Percentiles rank a stretch among this genome's conserved stretches.
These are phyloP conservation scores for Postia placenta DNA, from an alignment of 768 basidiomycete genomes.

Conservation along the genomic window DNA sequence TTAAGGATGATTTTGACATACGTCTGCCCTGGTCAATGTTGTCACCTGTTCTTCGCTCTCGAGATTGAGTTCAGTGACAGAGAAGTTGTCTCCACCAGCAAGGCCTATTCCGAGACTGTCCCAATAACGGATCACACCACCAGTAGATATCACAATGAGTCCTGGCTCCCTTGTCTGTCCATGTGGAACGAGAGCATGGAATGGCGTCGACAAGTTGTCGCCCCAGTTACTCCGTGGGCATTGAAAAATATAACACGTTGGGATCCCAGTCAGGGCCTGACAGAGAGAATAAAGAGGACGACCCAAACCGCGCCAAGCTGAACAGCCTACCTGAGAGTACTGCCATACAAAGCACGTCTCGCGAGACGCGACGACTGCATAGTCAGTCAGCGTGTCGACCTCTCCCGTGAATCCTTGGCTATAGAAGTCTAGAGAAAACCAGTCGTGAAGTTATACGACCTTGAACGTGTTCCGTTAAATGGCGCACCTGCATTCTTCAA, in stretches of 20 bases:
- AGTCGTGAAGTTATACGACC: too few relatives aligned
- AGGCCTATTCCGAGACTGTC: conserved; percentile 80
- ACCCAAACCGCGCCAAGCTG: too few relatives aligned
- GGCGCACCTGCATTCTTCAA: conserved; percentile 59
- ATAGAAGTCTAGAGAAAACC: conserved; percentile 65
- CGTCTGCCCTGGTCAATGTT: conserved; percentile 59
- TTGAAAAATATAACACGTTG: conserved; percentile 79
- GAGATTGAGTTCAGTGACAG: conserved; percentile 43
- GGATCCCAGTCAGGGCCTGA: conserved; percentile 60
- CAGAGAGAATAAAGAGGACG: neutral
- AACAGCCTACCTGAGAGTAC: conserved; percentile 62
- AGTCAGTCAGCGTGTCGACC: conserved; percentile 67
- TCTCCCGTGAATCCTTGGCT: conserved; percentile 62
- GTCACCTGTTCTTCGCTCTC: conserved; percentile 54
- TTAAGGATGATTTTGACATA: conserved; percentile 37
- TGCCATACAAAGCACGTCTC: conserved; percentile 84
- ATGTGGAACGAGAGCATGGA: conserved; percentile 56
- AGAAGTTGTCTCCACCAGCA: conserved; percentile 69
- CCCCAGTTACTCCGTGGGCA: conserved; percentile 48
- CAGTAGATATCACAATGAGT: conserved; percentile 66
- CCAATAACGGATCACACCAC: conserved; percentile 81
- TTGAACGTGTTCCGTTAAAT: too few relatives aligned
- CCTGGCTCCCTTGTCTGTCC: conserved; percentile 75
- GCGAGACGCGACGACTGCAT: conserved; percentile 63
- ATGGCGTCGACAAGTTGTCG: conserved; percentile 45